Evolutionary conservation across 345 rosid genomes (phyloP).

Genomic region (Aegle marmelos): DNA sequence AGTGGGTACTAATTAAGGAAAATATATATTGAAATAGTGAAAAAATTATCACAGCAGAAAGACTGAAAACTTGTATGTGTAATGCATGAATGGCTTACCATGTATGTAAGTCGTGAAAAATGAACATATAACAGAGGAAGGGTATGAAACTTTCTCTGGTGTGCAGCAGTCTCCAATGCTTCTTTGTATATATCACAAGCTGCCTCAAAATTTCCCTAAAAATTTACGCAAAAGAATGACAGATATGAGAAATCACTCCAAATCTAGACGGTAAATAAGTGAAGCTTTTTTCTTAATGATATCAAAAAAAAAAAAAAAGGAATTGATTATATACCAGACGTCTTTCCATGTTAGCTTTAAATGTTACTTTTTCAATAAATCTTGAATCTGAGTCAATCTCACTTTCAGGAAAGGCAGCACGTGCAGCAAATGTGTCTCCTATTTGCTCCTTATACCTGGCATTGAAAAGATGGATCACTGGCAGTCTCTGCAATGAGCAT

Average conservation of each 20-base stretch:
- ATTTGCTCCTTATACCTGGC: constrained; percentile 77
- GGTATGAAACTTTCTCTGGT: constrained; percentile 34
- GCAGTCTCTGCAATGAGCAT: constrained; percentile 52
- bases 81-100: constrained; percentile 47
- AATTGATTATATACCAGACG: constrained; percentile 52
- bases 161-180: constrained; percentile 55
- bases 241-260: constrained; percentile 6
- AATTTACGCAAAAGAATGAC: constrained; percentile 19
- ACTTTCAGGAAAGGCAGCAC: constrained; percentile 53
- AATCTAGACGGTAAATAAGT: neutral
- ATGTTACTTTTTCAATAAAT: constrained; percentile 52
- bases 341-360: constrained; percentile 90
- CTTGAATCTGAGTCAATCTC: constrained; percentile 44
- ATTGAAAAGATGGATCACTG: constrained; percentile 60
- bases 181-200: constrained; percentile 60
- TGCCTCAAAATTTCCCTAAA: constrained; percentile 64
- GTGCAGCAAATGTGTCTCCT: constrained; percentile 59
- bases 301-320: neutral
- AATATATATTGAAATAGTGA: neutral
- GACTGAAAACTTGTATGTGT: constrained; percentile 4
- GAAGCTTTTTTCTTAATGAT: neutral
- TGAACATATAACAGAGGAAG: constrained; percentile 56
- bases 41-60: neutral
- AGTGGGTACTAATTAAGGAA: neutral
- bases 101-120: constrained; percentile 61